phyloP scores from a whole-genome alignment of 2,329 filamentous ascomycete species.

The Lecanoromycetidae sp. region DNA sequence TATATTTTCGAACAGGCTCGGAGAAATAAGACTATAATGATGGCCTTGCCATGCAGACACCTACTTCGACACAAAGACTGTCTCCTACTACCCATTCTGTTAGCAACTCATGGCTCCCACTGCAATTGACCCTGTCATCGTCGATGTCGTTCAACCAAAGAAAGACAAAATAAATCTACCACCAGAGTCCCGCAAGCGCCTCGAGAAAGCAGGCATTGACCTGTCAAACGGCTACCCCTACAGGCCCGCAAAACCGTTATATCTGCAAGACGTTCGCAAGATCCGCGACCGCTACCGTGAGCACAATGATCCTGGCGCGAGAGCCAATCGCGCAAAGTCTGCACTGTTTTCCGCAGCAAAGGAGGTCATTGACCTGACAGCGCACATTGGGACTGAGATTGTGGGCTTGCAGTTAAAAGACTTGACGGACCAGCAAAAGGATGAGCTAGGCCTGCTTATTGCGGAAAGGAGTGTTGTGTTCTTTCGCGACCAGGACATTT shows the following conservation, averaged over 20 bases:
- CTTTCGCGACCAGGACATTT: constrained; percentile 49
- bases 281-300: constrained; percentile 47
- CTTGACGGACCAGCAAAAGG: constrained; percentile 45
- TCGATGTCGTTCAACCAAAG: constrained; percentile 48
- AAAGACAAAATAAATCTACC: constrained; percentile 57
- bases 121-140: constrained; percentile 50
- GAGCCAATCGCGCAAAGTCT: constrained; percentile 54
- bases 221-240: constrained; percentile 61
- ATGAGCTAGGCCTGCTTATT: constrained; percentile 51
- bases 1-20: neutral
- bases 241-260: constrained; percentile 53
- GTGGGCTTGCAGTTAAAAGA: constrained; percentile 52
- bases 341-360: constrained; percentile 48
- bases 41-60: no score
- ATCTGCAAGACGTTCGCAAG: constrained; percentile 55
- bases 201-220: constrained; percentile 58
- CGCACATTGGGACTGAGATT: constrained; percentile 53
- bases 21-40: neutral
- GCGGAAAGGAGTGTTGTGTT: constrained; percentile 56
- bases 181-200: constrained; percentile 35
- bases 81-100: neutral
- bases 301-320: constrained; percentile 49
- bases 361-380: constrained; percentile 50
- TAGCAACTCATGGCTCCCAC: constrained; percentile 40
- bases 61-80: no score